Evolutionary conservation across 2,329 filamentous ascomycete species (phyloP).

Genomic region (Aureobasidium vineae): DNA sequence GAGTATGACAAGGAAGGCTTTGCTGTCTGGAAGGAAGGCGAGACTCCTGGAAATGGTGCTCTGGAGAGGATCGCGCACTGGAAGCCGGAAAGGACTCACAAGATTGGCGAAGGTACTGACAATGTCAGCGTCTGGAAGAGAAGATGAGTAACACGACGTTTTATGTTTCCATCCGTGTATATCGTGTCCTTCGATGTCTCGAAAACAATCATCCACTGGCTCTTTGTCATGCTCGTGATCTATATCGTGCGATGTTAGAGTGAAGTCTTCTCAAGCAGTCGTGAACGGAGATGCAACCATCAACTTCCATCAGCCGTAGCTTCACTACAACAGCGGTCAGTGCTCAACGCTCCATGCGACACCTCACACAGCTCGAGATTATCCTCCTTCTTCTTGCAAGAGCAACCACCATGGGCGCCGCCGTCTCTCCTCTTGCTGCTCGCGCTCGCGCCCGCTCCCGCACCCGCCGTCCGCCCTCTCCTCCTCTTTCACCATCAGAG

Average conservation of each 20-base stretch:
- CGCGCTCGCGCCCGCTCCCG: neutral
- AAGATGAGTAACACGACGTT: neutral
- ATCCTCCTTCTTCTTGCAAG: neutral
- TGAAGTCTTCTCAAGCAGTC: neutral
- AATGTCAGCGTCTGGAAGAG: conserved; percentile 50
- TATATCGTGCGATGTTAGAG: neutral
- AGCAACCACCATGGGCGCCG: neutral
- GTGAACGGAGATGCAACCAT: neutral
- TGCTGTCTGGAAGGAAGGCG: conserved; percentile 36
- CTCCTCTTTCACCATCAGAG: neutral
- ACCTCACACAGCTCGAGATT: neutral
- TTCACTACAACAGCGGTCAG: neutral
- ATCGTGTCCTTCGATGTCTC: neutral
- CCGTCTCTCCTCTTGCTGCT: neutral
- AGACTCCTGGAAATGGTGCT: conserved; percentile 45
- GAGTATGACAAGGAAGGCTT: conserved; percentile 59
- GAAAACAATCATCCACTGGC: neutral
- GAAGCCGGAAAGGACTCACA: conserved; percentile 57
- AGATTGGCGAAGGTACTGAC: conserved; percentile 53
- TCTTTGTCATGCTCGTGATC: too few relatives aligned
- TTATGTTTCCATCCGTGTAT: too few relatives aligned
- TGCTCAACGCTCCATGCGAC: neutral
- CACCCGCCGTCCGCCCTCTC: neutral
- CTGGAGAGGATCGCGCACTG: conserved; percentile 53
- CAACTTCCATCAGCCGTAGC: neutral